Percentiles rank a stretch among this genome's conserved stretches.
These are phyloP conservation scores for Phytopythium boreale DNA, from an alignment of 352 stramenopile genomes.

Conservation along the genomic window DNA sequence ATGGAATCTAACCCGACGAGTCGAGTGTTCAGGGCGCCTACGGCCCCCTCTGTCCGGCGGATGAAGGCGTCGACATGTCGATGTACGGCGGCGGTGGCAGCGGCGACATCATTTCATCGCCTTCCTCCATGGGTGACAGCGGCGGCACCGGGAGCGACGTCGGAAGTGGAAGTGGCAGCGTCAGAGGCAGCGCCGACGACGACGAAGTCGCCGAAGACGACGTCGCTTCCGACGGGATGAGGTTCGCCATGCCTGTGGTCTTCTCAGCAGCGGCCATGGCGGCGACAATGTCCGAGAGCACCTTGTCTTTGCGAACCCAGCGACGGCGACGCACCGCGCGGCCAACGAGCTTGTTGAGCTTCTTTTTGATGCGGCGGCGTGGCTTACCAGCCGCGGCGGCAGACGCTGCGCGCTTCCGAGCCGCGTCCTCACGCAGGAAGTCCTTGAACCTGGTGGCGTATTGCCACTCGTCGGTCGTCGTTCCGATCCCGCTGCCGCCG, in stretches of 20 bases:
- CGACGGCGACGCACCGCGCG: constrained; percentile 73
- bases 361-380: constrained; percentile 70
- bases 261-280: constrained; percentile 13
- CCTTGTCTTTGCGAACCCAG: constrained; percentile 76
- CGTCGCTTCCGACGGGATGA: neutral
- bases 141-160: neutral
- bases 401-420: constrained; percentile 14
- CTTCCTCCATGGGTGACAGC: constrained; percentile 1
- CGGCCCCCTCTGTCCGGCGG: neutral
- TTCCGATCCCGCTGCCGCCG: constrained; percentile 21
- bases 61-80: constrained; percentile 9
- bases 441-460: constrained; percentile 87
- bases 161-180: neutral
- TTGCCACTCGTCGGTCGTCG: constrained; percentile 66
- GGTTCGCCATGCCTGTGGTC: neutral
- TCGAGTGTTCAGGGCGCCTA: neutral
- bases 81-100: constrained; percentile 13
- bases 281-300: constrained; percentile 42
- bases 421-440: constrained; percentile 56
- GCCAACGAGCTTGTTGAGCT: constrained; percentile 79
- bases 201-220: constrained; percentile 18
- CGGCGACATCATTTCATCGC: constrained; percentile 4
- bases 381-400: constrained; percentile 35
- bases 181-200: constrained; percentile 15
- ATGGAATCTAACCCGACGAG: neutral